These are phyloP conservation scores for Candida michaelii DNA, from an alignment of 805 yeast genomes.

Conservation along the genomic window DNA sequence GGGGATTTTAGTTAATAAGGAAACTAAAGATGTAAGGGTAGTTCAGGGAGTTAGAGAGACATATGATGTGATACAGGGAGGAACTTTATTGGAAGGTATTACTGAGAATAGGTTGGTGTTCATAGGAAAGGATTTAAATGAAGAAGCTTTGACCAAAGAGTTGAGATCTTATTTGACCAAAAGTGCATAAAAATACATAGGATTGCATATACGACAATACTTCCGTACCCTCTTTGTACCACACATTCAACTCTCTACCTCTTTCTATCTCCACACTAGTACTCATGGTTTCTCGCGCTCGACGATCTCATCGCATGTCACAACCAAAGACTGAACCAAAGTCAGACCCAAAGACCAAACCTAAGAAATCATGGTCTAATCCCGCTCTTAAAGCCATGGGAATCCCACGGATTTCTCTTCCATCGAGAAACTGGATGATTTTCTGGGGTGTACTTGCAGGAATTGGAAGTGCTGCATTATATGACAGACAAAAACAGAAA, in stretches of 20 bases:
- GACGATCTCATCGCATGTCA: constrained; percentile 4
- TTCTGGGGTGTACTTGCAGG: constrained; percentile 73
- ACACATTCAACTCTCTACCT: too few species aligned
- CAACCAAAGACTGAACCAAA: not conserved
- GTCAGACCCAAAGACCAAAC: constrained; percentile 4
- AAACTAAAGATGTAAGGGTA: constrained; percentile 46
- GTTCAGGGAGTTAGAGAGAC: constrained; percentile 94
- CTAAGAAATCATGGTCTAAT: constrained; percentile 53
- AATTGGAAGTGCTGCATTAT: constrained; percentile 71
- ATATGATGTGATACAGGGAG: constrained; percentile 67
- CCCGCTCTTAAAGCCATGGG: constrained; percentile 89
- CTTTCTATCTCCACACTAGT: too few species aligned
- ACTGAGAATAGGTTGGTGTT: constrained; percentile 61
- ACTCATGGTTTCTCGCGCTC: not conserved
- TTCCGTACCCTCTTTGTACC: too few species aligned
- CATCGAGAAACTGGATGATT: constrained; percentile 90
- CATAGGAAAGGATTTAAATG: constrained; percentile 65
- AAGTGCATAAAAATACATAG: too few species aligned
- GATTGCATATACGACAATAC: too few species aligned
- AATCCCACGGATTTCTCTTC: constrained; percentile 70
- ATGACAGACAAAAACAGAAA: constrained; percentile 75
- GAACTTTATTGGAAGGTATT: constrained; percentile 34
- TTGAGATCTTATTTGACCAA: too few species aligned
- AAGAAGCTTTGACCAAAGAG: constrained; percentile 26
- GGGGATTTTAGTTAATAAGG: constrained; percentile 58